Conservation (phyloP, 2,329 filamentous ascomycete species). For the Colletotrichum simmondsii region DNA sequence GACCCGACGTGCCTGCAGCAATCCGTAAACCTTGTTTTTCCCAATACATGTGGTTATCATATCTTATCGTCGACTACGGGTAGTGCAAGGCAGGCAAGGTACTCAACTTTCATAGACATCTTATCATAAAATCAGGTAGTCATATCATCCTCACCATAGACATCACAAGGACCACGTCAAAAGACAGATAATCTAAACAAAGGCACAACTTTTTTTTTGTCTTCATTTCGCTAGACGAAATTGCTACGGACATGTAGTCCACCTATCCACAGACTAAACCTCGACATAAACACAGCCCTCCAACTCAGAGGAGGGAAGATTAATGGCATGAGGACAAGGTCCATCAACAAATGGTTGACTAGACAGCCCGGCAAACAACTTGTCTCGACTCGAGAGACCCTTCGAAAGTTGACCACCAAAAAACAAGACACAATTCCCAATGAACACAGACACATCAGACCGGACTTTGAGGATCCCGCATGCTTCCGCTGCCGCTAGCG, state of each 20-base stretch:
- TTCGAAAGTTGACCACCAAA: slow-evolving; percentile 20
- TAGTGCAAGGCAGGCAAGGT: too few relatives aligned
- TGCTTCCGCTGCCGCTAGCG: slow-evolving; percentile 59
- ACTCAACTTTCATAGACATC: too few relatives aligned
- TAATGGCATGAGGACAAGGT: not conserved
- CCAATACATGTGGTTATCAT: not conserved
- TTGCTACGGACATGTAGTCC: slow-evolving; percentile 14
- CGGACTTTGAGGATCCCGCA: slow-evolving; percentile 65
- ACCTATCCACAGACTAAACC: not conserved
- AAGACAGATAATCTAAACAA: slow-evolving; percentile 16
- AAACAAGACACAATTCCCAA: slow-evolving; percentile 6
- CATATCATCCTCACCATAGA: not conserved
- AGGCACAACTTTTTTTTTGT: slow-evolving; percentile 29
- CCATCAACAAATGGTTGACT: not conserved
- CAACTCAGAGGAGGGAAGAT: not conserved
- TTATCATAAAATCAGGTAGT: too few relatives aligned
- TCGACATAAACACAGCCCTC: not conserved
- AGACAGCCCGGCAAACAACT: slow-evolving; percentile 12
- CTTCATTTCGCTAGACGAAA: slow-evolving; percentile 14
- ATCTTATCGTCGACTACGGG: not conserved
- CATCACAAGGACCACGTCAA: not conserved
- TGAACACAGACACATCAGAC: slow-evolving; percentile 32
- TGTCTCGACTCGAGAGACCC: not conserved
- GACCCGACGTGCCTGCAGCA: not conserved
- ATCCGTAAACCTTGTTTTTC: not conserved